Evolutionary conservation across 148 eudicot genomes (phyloP), one percentile per base, ranked within the genome.

Genomic region (Rheum nobile): DNA sequence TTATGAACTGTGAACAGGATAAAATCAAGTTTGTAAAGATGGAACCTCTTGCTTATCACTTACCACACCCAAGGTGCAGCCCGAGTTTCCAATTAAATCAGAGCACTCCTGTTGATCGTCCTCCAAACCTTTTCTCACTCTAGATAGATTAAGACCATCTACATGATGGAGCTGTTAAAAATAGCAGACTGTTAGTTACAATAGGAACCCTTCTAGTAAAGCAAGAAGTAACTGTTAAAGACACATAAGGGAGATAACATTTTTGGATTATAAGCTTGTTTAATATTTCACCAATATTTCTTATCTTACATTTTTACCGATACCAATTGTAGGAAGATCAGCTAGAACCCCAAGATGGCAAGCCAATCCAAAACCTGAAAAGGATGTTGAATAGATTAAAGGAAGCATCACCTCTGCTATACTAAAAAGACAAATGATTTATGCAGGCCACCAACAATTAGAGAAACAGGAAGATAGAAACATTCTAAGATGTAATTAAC

Each of bases 341-440:
- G 86, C 93, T 61, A 91, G 79, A 77, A 95, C 96, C 50, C 98
- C 98, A 71, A 95, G 89, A 78, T 95, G 98, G 80, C 97, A 91
- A 78, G 97, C 98, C 85, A 92, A 84, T 54, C 98, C 98, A 77
- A 95, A 91, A 50, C 98, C 98, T 93, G 82, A 38, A 43, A 39
- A 39, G 41, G 46, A 70, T 65, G 21, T 16, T 65, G 41, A 31
- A 21, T 2, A 57, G 8, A 10, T 26, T 24, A 8, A 21, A 22
- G 32, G 24, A 61, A 11, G 35, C 19, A 61, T 61, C 37, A 29
- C 67, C 67, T 61, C 35, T 29, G 37, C 67, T 61, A 61, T 8
- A 29, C 29, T 26, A 26, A 57, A 28, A 9, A 61, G n/a, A 29
- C 19, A 61, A 28, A 14, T 61, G 67, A 12, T 61, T 29, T 29